phyloP scores from a whole-genome alignment of 192 early-diverging fungal genomes.

The Entomortierella parvispora region DNA sequence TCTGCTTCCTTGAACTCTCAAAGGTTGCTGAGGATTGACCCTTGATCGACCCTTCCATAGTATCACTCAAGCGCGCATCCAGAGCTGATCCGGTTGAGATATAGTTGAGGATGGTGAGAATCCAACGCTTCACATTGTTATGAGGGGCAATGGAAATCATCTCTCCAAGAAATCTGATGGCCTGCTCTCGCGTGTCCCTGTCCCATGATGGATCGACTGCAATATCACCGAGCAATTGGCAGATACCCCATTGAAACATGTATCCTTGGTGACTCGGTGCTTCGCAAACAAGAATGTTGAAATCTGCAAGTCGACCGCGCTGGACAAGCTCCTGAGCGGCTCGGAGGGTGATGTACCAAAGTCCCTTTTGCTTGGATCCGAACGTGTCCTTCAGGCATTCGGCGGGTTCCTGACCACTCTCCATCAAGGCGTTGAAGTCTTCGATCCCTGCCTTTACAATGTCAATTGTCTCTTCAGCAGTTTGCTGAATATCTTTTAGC shows the following conservation, averaged over 20 bases:
- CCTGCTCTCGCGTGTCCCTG: background rate
- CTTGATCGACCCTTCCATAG: too few relatives aligned
- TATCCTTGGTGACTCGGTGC: background rate
- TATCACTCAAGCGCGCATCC: too few relatives aligned
- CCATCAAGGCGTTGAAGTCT: background rate
- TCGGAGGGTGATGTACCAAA: constrained; percentile 6
- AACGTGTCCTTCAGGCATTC: constrained; percentile 3
- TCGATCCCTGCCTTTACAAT: background rate
- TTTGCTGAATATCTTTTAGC: background rate
- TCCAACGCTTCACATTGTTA: background rate
- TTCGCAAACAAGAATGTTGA: background rate
- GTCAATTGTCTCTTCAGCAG: background rate
- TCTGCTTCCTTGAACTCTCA: too few relatives aligned
- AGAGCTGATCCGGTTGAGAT: background rate
- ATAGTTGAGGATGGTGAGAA: background rate
- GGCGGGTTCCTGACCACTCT: background rate
- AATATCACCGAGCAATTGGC: constrained; percentile 6
- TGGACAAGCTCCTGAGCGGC: constrained; percentile 6
- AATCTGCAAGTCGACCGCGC: background rate
- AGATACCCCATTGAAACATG: constrained; percentile 6
- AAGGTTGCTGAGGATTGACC: too few relatives aligned
- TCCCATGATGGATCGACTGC: background rate
- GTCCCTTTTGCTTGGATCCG: background rate
- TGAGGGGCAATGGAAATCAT: background rate
- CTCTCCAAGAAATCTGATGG: background rate